phyloP scores from a whole-genome alignment of 1,284 basidiomycete genomes.

The Leccinum solheimii region DNA sequence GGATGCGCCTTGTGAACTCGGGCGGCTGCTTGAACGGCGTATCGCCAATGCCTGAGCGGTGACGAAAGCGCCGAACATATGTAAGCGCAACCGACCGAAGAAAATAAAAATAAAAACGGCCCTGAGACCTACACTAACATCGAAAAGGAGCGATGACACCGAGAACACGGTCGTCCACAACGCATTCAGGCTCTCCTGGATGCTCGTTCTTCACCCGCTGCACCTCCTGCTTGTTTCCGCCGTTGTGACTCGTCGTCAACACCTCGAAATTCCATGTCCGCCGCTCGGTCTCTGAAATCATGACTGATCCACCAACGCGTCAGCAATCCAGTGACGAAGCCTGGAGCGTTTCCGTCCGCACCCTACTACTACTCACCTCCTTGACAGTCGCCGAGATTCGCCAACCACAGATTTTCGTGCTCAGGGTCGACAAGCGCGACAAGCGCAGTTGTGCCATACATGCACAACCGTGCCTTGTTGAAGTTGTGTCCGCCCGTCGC shows the following conservation, averaged over 20 bases:
- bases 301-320: conserved; percentile 37
- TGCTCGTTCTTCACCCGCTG: conserved; percentile 60
- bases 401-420: conserved; percentile 66
- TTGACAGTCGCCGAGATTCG: conserved; percentile 72
- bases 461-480: conserved; percentile 62
- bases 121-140: conserved; percentile 44
- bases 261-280: conserved; percentile 54
- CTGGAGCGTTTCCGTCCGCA: neutral
- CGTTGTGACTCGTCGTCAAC: conserved; percentile 64
- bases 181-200: conserved; percentile 62
- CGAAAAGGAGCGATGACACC: conserved; percentile 71
- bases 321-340: conserved; percentile 4
- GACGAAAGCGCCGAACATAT: conserved; percentile 9
- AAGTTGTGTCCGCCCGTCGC: conserved; percentile 57
- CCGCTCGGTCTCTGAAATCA: conserved; percentile 47
- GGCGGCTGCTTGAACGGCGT: conserved; percentile 72
- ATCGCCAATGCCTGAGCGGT: conserved; percentile 60
- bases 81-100: conserved; percentile 5
- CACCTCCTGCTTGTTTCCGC: conserved; percentile 58
- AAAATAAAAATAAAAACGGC: neutral
- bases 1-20: conserved; percentile 62
- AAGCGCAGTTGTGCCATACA: conserved; percentile 73
- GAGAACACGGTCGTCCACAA: conserved; percentile 61
- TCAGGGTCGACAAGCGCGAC: conserved; percentile 67
- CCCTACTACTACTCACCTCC: conserved; percentile 47